Conservation (phyloP, 2,329 filamentous ascomycete species). For the Aspergillus hiratsukae region DNA sequence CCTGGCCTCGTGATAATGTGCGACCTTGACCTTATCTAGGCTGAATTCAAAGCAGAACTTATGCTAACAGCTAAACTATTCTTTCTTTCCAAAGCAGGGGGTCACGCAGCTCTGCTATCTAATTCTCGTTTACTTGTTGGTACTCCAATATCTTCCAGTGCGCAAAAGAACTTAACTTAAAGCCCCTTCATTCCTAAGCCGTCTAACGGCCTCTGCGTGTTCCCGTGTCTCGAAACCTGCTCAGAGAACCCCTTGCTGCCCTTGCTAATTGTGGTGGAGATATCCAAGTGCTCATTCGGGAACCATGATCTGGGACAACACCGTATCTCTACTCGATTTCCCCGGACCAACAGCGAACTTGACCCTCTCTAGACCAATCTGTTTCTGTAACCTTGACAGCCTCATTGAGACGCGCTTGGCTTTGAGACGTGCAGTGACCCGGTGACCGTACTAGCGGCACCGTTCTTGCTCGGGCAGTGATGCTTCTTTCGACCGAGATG, state of each 20-base stretch:
- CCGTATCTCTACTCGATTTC: conserved; percentile 29
- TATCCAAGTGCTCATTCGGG: conserved; percentile 20
- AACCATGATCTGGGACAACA: conserved; percentile 29
- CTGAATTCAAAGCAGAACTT: background rate
- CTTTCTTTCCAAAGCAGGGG: background rate
- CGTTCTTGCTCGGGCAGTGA: too few relatives aligned
- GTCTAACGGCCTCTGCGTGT: conserved; percentile 70
- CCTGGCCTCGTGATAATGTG: background rate
- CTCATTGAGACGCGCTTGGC: conserved; percentile 63
- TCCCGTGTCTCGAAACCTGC: conserved; percentile 66
- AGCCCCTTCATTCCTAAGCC: conserved; percentile 64
- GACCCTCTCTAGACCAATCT: conserved; percentile 26
- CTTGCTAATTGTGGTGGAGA: conserved; percentile 57
- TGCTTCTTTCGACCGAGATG: too few relatives aligned
- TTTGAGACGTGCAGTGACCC: conserved; percentile 68
- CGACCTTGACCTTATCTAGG: background rate
- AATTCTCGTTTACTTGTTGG: too few relatives aligned
- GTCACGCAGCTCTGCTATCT: too few relatives aligned
- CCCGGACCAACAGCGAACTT: conserved; percentile 17
- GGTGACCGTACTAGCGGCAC: too few relatives aligned
- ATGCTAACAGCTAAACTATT: too few relatives aligned
- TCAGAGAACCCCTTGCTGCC: conserved; percentile 64
- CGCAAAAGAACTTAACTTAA: conserved; percentile 46
- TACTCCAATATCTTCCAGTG: too few relatives aligned
- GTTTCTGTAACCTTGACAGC: conserved; percentile 27